Base-by-base conservation (phyloP, 176 grass and related monocot species). In the Juncus effusus region DNA sequence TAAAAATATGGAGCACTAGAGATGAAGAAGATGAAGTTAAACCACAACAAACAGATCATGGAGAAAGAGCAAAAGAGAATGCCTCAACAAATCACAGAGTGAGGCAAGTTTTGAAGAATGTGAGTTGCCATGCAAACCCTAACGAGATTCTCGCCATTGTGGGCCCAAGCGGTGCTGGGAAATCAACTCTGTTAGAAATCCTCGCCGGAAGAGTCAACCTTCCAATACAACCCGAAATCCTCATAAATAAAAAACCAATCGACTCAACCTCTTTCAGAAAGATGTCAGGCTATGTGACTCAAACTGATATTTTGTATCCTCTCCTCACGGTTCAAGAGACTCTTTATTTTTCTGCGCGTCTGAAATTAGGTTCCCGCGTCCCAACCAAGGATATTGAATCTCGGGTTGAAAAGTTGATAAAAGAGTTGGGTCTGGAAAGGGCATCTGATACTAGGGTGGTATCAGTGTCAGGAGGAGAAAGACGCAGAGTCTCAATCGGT, bases 131-230 rank as follows among this genome's bases (percentile, higher is more conserved):
- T 19, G 87, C 83, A 1, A 78, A 73, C 53, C 73, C 80, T 4
- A 67, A 59, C 15, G 87, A 90, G 80, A 81, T 90, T 10, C 87
- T 86, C 16, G 81, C 87, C 58, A 83, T 90, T 67, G 76, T 90
- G 6, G 83, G 87, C 45, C 87, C 87, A 10, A 90, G 87, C 28
- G 82, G 82, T 15, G 87, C 87, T 6, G 82, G 82, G 19, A 90
- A 90, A 60, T 90, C 87, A 16, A 90, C 87, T 3, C 78, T 90
- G 36, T 61, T 90, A 14, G 87, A 90, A 80, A 83, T 90, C 64
- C 69, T 86, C 0, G 83, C 83, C 2, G 87, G 87, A 56, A 85
- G 80, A 6, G 68, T 84, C 16, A 3, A 54, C 4, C 69, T 69
- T 13, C 65, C 60, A 12, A 36, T 13, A 12, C 68, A 58, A 8